Base-by-base conservation (phyloP, 1,284 basidiomycete genomes). In the Boletus hoseneyae region DNA sequence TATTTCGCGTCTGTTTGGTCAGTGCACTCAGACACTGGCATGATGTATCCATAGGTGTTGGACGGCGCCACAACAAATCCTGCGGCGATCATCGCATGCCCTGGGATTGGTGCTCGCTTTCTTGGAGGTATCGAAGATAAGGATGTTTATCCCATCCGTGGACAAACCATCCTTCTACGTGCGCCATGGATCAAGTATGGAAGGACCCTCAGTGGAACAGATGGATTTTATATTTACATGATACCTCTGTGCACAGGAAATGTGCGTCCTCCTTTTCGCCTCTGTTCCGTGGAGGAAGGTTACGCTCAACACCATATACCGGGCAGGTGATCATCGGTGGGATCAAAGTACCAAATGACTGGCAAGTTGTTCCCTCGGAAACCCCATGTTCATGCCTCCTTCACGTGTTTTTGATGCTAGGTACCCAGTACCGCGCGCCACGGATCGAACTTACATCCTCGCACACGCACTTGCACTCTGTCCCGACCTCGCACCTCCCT, bases 81-180 rank as follows among this genome's bases (percentile, higher is more conserved):
- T 8, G 49, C 23, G 1, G 72, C 75, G 16, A 64, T 93, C 1
- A 66, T 93, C 3, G 77, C 86, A 6, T 93, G 90, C 56, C 71
- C 78, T 3, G 77, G 76, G 6, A 58, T 80, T 61, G 88, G 88
- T 11, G 81, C 90, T 10, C 74, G 82, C 11, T 79, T 79, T 15
- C 73, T 95, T 11, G 79, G 88, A n/a, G 92, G 90, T 4, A 83
- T 95, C 3, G 82, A 90, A 56, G 88, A 93, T 63, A 72, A 74
- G 46, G 69, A 71, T 15, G 76, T 93, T 19, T 83, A 82, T 63
- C 93, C 93, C 0, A 80, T 93, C 46, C 78, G 91, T 37, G 94
- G 94, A 0, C 94, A 97, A 69, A 94, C 90, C 0, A 81, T 93
- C 9, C 70, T 92, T 23, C 73, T 92, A 12, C 70, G 79, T 47